Evolutionary conservation across 495 filamentous ascomycete species (phyloP).

Genomic region (Chaetomidium leptoderma): DNA sequence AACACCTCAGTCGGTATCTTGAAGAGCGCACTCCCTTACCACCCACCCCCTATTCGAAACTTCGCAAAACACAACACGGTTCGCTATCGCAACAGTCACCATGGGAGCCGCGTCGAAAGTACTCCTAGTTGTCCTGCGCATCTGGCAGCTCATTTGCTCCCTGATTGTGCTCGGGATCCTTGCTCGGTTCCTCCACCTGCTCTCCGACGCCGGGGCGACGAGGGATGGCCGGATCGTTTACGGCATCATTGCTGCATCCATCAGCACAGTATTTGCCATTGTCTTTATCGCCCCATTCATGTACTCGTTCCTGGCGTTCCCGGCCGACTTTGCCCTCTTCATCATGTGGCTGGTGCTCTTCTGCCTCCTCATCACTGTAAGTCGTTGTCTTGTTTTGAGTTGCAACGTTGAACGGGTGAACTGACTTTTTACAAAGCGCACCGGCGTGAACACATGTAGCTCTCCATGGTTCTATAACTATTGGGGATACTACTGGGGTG

Average conservation of each 20-base stretch:
- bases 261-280: conserved; percentile 23
- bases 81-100: background rate
- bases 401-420: background rate
- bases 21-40: too few relatives aligned
- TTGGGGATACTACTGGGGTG: conserved; percentile 29
- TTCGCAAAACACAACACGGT: background rate
- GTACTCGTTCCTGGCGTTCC: conserved; percentile 22
- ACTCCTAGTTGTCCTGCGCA: conserved; percentile 16
- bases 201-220: conserved; percentile 6
- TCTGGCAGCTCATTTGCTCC: conserved; percentile 24
- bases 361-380: conserved; percentile 22
- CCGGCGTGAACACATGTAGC: conserved; percentile 17
- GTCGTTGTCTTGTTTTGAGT: background rate
- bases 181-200: conserved; percentile 15
- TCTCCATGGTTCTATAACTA: conserved; percentile 25
- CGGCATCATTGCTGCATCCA: conserved; percentile 16
- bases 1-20: too few relatives aligned
- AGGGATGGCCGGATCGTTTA: conserved; percentile 24
- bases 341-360: conserved; percentile 29
- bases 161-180: conserved; percentile 26
- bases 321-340: conserved; percentile 26
- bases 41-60: too few relatives aligned
- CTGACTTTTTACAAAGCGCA: conserved; percentile 11
- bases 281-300: conserved; percentile 27
- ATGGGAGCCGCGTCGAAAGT: conserved; percentile 14